A percentile compares a stretch with the other conserved stretches of the same genome.
Evolutionary conservation across 2,329 filamentous ascomycete genomes (phyloP).

Genomic region (Septoria petroselini): DNA sequence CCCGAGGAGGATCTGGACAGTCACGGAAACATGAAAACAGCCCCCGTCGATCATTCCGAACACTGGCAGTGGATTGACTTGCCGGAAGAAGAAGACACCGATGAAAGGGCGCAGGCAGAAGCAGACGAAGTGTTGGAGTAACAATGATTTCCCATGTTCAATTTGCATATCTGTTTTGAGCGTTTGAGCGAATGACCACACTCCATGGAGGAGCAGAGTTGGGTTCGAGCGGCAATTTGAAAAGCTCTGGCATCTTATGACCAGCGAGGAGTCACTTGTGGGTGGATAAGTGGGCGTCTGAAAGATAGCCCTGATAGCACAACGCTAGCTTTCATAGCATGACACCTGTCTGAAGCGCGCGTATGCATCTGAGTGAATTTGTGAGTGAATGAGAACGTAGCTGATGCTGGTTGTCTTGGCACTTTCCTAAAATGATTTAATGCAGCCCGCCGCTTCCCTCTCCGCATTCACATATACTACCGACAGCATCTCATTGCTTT

Average conservation of each 20-base stretch:
- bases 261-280: conserved; percentile 15
- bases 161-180: conserved; percentile 23
- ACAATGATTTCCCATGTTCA: conserved; percentile 23
- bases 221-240: conserved; percentile 10
- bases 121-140: conserved; percentile 12
- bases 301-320: conserved; percentile 13
- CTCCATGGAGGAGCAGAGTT: background rate
- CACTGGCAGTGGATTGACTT: conserved; percentile 37
- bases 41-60: conserved; percentile 30
- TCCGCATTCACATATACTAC: too few relatives aligned
- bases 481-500: too few relatives aligned
- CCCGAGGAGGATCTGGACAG: conserved; percentile 38
- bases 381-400: background rate
- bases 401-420: too few relatives aligned
- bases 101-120: conserved; percentile 4
- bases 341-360: conserved; percentile 1
- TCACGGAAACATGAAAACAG: conserved; percentile 34
- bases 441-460: too few relatives aligned
- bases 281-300: background rate
- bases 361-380: background rate
- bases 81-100: conserved; percentile 24
- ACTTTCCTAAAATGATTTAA: too few relatives aligned
- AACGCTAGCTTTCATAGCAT: conserved; percentile 13
- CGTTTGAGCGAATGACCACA: conserved; percentile 24
- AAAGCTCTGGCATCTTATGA: conserved; percentile 21